These are phyloP conservation scores for Teratosphaeria zuluensis DNA, from an alignment of 2,329 filamentous ascomycete species.

Conservation along the genomic window DNA sequence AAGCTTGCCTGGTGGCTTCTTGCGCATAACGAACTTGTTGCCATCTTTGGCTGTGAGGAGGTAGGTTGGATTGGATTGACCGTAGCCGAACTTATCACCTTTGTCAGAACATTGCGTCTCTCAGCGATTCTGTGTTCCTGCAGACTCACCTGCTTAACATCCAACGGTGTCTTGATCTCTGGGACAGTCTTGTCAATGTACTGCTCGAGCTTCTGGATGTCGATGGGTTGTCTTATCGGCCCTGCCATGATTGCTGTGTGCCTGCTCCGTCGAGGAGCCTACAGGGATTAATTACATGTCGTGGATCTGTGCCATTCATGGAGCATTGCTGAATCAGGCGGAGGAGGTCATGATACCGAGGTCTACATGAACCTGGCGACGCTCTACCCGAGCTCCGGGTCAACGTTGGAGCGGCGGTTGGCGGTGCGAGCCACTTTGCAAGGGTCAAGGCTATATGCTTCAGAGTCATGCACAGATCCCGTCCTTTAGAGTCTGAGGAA, in stretches of 20 bases:
- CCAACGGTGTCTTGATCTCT: slow-evolving; percentile 69
- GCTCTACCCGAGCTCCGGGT: background rate
- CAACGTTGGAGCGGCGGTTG: background rate
- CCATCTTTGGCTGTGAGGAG: slow-evolving; percentile 67
- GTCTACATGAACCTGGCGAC: background rate
- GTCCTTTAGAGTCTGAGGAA: too few species aligned
- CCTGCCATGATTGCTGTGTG: slow-evolving; percentile 57
- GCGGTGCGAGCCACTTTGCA: too few species aligned
- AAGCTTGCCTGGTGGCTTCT: slow-evolving; percentile 93
- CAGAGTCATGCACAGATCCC: too few species aligned
- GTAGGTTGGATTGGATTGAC: slow-evolving; percentile 96
- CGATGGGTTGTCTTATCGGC: slow-evolving; percentile 79
- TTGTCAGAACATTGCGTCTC: background rate
- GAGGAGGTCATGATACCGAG: background rate
- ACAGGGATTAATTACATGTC: background rate
- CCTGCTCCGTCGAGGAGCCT: slow-evolving; percentile 1
- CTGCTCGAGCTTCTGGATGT: slow-evolving; percentile 65
- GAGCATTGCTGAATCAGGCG: background rate
- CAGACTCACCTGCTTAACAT: slow-evolving; percentile 69
- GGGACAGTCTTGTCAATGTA: slow-evolving; percentile 75
- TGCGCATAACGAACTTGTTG: slow-evolving; percentile 76
- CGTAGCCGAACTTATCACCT: slow-evolving; percentile 73
- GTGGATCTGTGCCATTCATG: background rate
- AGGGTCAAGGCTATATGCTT: too few species aligned
- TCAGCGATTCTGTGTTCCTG: background rate